phyloP scores from a whole-genome alignment of 805 yeast species.

The Metschnikowia rubicola region DNA sequence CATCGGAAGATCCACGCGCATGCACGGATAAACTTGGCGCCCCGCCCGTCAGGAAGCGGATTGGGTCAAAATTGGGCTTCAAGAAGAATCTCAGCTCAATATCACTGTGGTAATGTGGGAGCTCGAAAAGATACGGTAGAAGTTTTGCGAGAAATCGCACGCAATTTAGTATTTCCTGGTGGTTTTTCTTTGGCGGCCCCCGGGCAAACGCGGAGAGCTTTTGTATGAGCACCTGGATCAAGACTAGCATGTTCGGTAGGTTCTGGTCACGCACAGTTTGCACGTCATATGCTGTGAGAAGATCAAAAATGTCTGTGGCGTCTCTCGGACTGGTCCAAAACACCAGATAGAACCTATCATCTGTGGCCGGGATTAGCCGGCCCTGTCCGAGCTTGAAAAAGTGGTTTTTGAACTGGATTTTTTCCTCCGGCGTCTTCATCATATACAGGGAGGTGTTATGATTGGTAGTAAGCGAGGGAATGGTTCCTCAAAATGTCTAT shows the following conservation, averaged over 20 bases:
- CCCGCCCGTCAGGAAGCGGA: slow-evolving; percentile 2
- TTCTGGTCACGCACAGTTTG: slow-evolving; percentile 57
- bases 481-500: too few species aligned
- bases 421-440: slow-evolving; percentile 80
- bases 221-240: slow-evolving; percentile 37
- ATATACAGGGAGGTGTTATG: neutral
- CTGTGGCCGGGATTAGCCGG: slow-evolving; percentile 26
- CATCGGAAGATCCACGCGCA: too few species aligned
- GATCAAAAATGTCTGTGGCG: slow-evolving; percentile 54
- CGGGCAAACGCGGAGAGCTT: slow-evolving; percentile 22
- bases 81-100: slow-evolving; percentile 30
- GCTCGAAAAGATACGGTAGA: slow-evolving; percentile 67
- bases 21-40: neutral
- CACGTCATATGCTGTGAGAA: slow-evolving; percentile 57
- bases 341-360: slow-evolving; percentile 28
- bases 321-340: slow-evolving; percentile 41
- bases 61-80: slow-evolving; percentile 43
- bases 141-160: slow-evolving; percentile 61
- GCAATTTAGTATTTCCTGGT: slow-evolving; percentile 51
- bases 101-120: slow-evolving; percentile 22
- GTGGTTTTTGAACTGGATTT: slow-evolving; percentile 55
- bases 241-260: slow-evolving; percentile 50
- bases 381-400: slow-evolving; percentile 55
- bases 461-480: neutral
- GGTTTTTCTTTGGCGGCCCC: slow-evolving; percentile 7